Evolutionary conservation across 2,329 filamentous ascomycete species (phyloP).

Genomic region (Lachnellula cervina): DNA sequence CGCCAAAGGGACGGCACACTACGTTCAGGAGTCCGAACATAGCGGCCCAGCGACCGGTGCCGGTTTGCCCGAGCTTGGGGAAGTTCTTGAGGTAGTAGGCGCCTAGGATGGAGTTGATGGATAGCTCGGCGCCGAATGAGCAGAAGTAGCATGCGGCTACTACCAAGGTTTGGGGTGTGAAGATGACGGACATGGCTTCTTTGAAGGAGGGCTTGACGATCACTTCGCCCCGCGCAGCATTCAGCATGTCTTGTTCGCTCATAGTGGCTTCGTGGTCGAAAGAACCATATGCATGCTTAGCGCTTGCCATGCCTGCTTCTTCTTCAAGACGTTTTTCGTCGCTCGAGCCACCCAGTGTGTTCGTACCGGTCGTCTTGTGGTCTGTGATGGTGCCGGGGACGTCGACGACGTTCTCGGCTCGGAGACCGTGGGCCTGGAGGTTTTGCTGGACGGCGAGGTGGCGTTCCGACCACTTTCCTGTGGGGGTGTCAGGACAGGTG

Average conservation of each 20-base stretch:
- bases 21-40: slow-evolving; percentile 75
- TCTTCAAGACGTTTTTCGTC: slow-evolving; percentile 40
- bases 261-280: slow-evolving; percentile 41
- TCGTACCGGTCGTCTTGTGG: slow-evolving; percentile 2
- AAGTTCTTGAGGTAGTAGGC: slow-evolving; percentile 58
- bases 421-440: slow-evolving; percentile 41
- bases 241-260: slow-evolving; percentile 46
- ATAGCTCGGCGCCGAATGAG: slow-evolving; percentile 59
- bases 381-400: slow-evolving; percentile 30
- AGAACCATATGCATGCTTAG: slow-evolving; percentile 34
- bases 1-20: slow-evolving; percentile 61
- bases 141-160: slow-evolving; percentile 55
- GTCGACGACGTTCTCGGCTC: slow-evolving; percentile 33
- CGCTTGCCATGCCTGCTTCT: slow-evolving; percentile 40
- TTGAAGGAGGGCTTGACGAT: slow-evolving; percentile 52
- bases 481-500: slow-evolving; percentile 75
- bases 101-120: slow-evolving; percentile 56
- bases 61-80: slow-evolving; percentile 50
- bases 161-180: slow-evolving; percentile 51
- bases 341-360: slow-evolving; percentile 2
- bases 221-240: slow-evolving; percentile 48
- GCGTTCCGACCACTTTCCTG: slow-evolving; percentile 74
- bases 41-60: slow-evolving; percentile 58
- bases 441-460: slow-evolving; percentile 38
- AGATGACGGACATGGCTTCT: slow-evolving; percentile 41